These are phyloP conservation scores for Seminavis robusta DNA, from an alignment of 108 stramenopile genomes.

Conservation along the genomic window DNA sequence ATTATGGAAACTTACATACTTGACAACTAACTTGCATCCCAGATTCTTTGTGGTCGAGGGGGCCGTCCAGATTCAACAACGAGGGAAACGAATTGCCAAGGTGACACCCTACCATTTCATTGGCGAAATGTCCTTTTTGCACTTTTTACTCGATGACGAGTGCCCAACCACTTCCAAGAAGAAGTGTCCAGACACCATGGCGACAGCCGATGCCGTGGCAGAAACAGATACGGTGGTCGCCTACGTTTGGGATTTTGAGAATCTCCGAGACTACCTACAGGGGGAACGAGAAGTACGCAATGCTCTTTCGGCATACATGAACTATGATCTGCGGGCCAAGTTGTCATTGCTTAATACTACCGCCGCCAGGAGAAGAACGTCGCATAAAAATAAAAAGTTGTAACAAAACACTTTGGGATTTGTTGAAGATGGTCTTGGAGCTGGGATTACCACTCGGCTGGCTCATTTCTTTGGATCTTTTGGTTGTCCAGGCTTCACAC, in stretches of 20 bases:
- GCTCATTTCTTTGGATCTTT: too few relatives aligned
- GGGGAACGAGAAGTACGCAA: neutral
- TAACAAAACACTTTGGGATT: too few relatives aligned
- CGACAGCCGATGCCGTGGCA: neutral
- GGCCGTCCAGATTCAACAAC: neutral
- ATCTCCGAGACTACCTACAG: neutral
- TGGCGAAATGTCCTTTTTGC: neutral
- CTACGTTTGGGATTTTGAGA: neutral
- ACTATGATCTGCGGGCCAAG: neutral
- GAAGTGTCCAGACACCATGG: slow-evolving; percentile 14
- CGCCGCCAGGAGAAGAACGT: too few relatives aligned
- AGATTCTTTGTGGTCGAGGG: neutral
- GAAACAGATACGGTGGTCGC: neutral
- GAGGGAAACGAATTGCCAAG: neutral
- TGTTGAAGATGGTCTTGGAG: too few relatives aligned
- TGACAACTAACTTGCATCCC: too few relatives aligned
- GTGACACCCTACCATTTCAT: neutral
- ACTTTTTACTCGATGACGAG: neutral
- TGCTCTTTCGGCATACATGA: neutral
- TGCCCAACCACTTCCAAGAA: too few relatives aligned
- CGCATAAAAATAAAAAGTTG: too few relatives aligned
- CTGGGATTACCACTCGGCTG: too few relatives aligned
- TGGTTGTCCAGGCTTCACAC: too few relatives aligned
- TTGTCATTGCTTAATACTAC: too few relatives aligned
- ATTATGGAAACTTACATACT: too few relatives aligned